Base-by-base conservation (phyloP, 176 grass and related monocot species). In the Bromus sterilis region DNA sequence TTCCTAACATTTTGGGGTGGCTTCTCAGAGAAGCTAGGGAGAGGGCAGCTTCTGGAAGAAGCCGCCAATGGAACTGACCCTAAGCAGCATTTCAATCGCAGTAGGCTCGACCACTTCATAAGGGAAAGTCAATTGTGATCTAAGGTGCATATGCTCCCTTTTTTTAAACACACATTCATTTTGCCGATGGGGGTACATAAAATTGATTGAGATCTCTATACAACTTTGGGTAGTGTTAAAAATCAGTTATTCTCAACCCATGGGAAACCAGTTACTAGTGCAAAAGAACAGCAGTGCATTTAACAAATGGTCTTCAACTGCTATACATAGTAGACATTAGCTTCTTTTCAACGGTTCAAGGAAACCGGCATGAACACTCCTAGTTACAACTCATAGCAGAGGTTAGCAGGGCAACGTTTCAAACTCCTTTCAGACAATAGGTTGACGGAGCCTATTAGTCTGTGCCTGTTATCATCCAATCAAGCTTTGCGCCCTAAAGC, bases 401-500 rank as follows among this genome's bases (percentile, higher is more conserved):
- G 21, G 31, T 21, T 46, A 68, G 11, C 28, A 23, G 8, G 60
- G 20, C 53, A 20, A 56, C 40, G 14, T 55, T 61, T 89, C 80
- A 84, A 86, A 71, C 80, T 36, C 46, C 64, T 81, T 84, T 55
- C 30, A 60, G 74, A 62, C 44, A 36, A 74, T 86, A 67, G 10
- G 59, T 82, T 13, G n/a, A 21, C 75, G 74, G 48, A 4, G 6
- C 36, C 10, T 69, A 74, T 9, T 81, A 37, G 16, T 92, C 87
- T 31, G 88, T 66, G 46, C 72, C 76, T 43, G 70, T 36, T 66
- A 91, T 86, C 92, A 98, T 98, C 92, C 92, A 97, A 67, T 90
- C 87, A 41, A 97, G 86, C 83, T 85, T 92, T 15, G 88, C 90
- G 0, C 95, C 92, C 95, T 94, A 78, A n/a, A 85, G 24, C 56